Percentiles rank a stretch among this genome's conserved stretches.
phyloP scores from a whole-genome alignment of 1,284 basidiomycete species.

The Ustilago bromivora region DNA sequence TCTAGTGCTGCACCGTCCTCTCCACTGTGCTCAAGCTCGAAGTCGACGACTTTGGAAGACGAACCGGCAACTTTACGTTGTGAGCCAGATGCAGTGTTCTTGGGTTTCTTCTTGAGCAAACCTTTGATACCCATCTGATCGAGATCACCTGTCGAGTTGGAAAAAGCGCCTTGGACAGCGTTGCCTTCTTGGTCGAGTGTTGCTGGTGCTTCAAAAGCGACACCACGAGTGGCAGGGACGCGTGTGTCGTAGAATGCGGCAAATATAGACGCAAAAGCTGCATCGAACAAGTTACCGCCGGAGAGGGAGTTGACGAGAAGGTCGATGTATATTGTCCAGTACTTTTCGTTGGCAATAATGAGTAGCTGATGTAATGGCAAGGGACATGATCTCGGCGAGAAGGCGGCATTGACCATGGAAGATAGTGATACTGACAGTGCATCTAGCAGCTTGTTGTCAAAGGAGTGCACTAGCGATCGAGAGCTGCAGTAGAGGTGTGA shows the following conservation, averaged over 20 bases:
- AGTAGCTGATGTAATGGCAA: conserved; percentile 53
- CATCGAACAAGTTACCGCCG: conserved; percentile 64
- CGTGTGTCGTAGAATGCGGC: conserved; percentile 59
- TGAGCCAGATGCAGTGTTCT: conserved; percentile 15
- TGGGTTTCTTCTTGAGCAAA: conserved; percentile 51
- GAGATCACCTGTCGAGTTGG: conserved; percentile 43
- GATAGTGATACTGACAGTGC: conserved; percentile 41
- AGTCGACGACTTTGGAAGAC: conserved; percentile 54
- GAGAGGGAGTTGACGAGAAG: conserved; percentile 58
- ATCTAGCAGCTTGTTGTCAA: conserved; percentile 46
- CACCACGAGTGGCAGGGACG: conserved; percentile 55
- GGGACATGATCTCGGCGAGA: conserved; percentile 48
- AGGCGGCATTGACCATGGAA: conserved; percentile 47
- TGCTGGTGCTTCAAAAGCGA: conserved; percentile 56
- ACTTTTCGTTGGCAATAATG: conserved; percentile 57
- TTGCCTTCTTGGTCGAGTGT: conserved; percentile 43
- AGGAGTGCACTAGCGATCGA: conserved; percentile 44
- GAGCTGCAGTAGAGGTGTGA: conserved; percentile 13
- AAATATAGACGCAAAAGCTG: conserved; percentile 60
- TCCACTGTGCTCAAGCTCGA: conserved; percentile 58
- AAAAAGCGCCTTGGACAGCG: conserved; percentile 34
- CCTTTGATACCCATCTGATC: conserved; percentile 60
- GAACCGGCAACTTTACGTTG: conserved; percentile 8
- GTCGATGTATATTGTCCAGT: conserved; percentile 64
- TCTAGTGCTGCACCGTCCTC: conserved; percentile 49